These are phyloP conservation scores for Coprinopsis cinerea DNA, from an alignment of 768 basidiomycete species.

Conservation along the genomic window DNA sequence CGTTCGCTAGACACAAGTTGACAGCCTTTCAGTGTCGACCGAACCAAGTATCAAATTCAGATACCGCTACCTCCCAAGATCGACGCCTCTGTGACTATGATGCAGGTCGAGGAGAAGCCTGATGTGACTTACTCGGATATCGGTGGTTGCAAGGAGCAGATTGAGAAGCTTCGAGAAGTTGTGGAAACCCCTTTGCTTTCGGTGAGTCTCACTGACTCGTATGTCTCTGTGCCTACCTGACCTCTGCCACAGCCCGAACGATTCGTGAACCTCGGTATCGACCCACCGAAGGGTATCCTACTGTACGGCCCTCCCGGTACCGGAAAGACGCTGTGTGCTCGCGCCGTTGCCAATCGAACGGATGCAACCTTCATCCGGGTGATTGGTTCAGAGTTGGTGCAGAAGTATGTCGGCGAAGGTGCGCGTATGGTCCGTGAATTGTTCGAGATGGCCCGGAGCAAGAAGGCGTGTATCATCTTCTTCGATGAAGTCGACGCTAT, in stretches of 20 bases:
- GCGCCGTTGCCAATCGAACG: slow-evolving; percentile 96
- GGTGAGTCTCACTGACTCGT: slow-evolving; percentile 39
- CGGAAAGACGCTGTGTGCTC: slow-evolving; percentile 97
- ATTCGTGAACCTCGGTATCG: slow-evolving; percentile 96
- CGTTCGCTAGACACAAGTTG: slow-evolving; percentile 2
- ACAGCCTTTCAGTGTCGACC: slow-evolving; percentile 64
- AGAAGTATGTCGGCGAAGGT: slow-evolving; percentile 99
- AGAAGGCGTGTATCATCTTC: slow-evolving; percentile 99
- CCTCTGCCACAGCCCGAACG: slow-evolving; percentile 75
- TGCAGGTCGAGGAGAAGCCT: slow-evolving; percentile 99
- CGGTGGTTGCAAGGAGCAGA: slow-evolving; percentile 99
- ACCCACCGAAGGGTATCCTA: slow-evolving; percentile 97
- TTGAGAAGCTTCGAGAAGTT: slow-evolving; percentile 97
- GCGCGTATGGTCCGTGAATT: slow-evolving; percentile 98
- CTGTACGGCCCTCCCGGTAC: slow-evolving; percentile 95
- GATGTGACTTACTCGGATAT: slow-evolving; percentile 98
- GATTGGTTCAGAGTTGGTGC: slow-evolving; percentile 98
- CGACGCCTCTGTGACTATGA: slow-evolving; percentile 99
- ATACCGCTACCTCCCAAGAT: slow-evolving; percentile 98
- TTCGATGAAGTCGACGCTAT: slow-evolving; percentile 99
- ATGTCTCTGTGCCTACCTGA: neutral
- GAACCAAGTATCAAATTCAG: slow-evolving; percentile 97
- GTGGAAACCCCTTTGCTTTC: slow-evolving; percentile 94
- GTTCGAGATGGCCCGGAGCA: slow-evolving; percentile 98
- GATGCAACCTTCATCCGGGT: slow-evolving; percentile 99